Evolutionary conservation across 2,329 filamentous ascomycete genomes (phyloP), one percentile per base, ranked within the genome.

Genomic region (Colletotrichum graminicola): DNA sequence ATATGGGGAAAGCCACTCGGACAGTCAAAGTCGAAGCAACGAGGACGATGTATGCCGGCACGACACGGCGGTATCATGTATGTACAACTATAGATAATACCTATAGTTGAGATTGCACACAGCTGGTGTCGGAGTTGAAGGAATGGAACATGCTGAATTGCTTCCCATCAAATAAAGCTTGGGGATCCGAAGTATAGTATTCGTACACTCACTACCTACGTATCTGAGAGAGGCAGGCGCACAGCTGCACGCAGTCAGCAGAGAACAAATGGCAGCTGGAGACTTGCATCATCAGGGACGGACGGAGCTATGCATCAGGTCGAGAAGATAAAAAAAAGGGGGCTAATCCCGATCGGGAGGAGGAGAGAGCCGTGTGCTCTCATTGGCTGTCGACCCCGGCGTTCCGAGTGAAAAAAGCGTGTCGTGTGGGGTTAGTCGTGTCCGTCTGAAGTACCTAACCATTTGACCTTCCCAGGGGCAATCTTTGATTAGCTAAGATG

Each of bases 241-340:
- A 45, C 11, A 23, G 32, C 57, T 12, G 26, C 57, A 49, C 41
- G 57, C 57, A 45, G 45, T 21, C 41, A 34, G 32, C 43, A 47
- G 43, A 47, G 43, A 47, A 8, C 18, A 2, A 29, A 6, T 54
- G 47, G 55, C 63, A 61, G 55, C 63, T 61, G 59, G 65, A 70
- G 66, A 72, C 69, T 45, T 70, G 66, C 69, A 72, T n/a, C 66
- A 72, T 54, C 65, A 67, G 60, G 60, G 60, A 52, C 60, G 45
- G 60, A 52, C 60, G 63, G 67, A 6, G 23, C 54, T 39, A 52
- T 68, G 67, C 67, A 67, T 67, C 29, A 29, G 49, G 57, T 32
- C 43, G 60, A 52, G 57, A 49, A 49, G 65, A 54, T 18, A 29
- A 41, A 41, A 12, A 8, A 43, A 45, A 11, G n/a, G 2, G 21